Evolutionary conservation across 1,284 basidiomycete genomes (phyloP), one percentile per base, ranked within the genome.

Genomic region (Ganoderma leucocontextum): DNA sequence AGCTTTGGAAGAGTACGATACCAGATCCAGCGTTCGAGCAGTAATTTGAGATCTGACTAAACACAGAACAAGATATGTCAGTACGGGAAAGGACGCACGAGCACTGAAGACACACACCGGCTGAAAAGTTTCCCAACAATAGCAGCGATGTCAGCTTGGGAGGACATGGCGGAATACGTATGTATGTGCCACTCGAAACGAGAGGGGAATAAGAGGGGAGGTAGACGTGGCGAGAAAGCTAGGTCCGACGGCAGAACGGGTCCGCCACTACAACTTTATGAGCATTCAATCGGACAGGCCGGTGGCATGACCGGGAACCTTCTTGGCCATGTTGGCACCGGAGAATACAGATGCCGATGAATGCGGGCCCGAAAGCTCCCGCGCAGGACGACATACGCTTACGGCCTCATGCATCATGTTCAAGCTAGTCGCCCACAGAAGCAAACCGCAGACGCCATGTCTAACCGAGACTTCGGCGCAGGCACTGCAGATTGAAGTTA

Each of bases 21-120:
- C 12, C 22, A n/a, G 65, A 66, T 44, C 65, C 65, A 12, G 65
- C 65, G 22, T 62, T 66, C 17, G 53, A 52, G 33, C 25, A 57
- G 39, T 29, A 57, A 52, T 66, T 62, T 5, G 60, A 62, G 15
- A 49, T 22, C n/a, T n/a, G 47, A 4, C 52, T 53, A 53, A 15
- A 17, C 47, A n/a, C 52, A 12, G 52, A 15, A 15, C 25, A 33
- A 33, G 25, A 12, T 4, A 29, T 8, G 52, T 53, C 15, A 53
- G 52, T 12, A 25, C 4, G 15, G 0, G 29, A 62, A 10, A 12
- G 42, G 29, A 19, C 64, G 60, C 19, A 13, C 25, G 22, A 13
- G 4, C 19, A 33, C 4, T 2, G 33, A 41, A 33, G 10, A 33
- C 1, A 62, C 65, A 25, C 22, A 66, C 65, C 22, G 15, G 17